These are phyloP conservation scores for Fusarium xyrophilum DNA, from an alignment of 2,329 filamentous ascomycete genomes.

Conservation along the genomic window DNA sequence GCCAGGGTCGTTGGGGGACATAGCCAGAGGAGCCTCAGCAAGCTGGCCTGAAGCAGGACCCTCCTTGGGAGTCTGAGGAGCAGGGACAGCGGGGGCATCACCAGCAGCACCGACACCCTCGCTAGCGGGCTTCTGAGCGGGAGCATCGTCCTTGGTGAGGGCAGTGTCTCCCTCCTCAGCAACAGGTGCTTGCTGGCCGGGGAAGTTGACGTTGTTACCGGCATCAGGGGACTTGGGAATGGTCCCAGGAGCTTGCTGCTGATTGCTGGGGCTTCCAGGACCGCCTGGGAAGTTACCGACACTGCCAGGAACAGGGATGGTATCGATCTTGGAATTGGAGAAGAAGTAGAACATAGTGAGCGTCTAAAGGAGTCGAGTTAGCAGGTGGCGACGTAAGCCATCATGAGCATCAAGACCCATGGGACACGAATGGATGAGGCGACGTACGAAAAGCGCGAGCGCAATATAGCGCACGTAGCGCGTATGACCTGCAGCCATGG, in stretches of 20 bases:
- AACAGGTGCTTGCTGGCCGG: slow-evolving; percentile 27
- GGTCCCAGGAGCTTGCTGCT: slow-evolving; percentile 33
- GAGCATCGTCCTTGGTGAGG: slow-evolving; percentile 28
- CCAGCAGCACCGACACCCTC: slow-evolving; percentile 13
- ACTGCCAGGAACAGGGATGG: slow-evolving; percentile 42
- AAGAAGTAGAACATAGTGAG: slow-evolving; percentile 77
- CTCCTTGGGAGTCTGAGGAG: slow-evolving; percentile 28
- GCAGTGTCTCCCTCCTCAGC: slow-evolving; percentile 25
- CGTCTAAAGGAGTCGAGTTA: slow-evolving; percentile 24
- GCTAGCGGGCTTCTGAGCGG: slow-evolving; percentile 32
- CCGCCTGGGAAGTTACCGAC: slow-evolving; percentile 37
- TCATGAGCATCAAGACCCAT: background rate
- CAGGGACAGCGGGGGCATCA: background rate
- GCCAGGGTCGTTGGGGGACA: slow-evolving; percentile 59
- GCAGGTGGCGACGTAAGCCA: slow-evolving; percentile 16
- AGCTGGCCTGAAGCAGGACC: slow-evolving; percentile 46
- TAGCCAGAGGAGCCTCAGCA: slow-evolving; percentile 49
- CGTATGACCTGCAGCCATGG: slow-evolving; percentile 71
- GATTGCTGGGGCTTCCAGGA: slow-evolving; percentile 30
- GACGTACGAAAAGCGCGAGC: slow-evolving; percentile 81
- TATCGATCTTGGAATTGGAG: slow-evolving; percentile 62
- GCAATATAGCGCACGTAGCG: slow-evolving; percentile 80
- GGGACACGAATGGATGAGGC: background rate
- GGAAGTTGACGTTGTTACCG: slow-evolving; percentile 38
- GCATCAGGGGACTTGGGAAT: slow-evolving; percentile 27